Evolutionary conservation across 345 rosid genomes (phyloP).

Genomic region (Populus deltoides): DNA sequence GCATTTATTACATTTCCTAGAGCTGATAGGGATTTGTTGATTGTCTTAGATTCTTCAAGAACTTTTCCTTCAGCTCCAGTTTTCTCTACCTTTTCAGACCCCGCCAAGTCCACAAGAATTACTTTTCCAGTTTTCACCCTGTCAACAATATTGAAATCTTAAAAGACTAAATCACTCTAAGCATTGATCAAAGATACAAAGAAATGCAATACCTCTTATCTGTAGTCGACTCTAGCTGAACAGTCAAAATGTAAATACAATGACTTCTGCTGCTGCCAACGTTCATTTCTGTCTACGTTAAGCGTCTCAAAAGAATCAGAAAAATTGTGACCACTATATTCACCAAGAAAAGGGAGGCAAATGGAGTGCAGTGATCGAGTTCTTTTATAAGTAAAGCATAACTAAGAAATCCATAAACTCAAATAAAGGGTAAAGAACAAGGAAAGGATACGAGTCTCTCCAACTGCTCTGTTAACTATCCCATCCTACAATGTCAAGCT

Average conservation of each 20-base stretch:
- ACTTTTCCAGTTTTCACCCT: slow-evolving; percentile 67
- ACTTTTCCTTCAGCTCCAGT: slow-evolving; percentile 93
- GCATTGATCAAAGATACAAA: neutral
- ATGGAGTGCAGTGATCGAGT: neutral
- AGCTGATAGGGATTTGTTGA: slow-evolving; percentile 88
- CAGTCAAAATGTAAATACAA: slow-evolving; percentile 55
- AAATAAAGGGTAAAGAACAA: neutral
- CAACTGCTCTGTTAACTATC: slow-evolving; percentile 76
- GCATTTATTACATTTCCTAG: slow-evolving; percentile 86
- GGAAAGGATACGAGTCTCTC: slow-evolving; percentile 84
- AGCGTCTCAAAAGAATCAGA: slow-evolving; percentile 23
- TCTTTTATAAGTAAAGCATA: neutral
- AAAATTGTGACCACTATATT: neutral
- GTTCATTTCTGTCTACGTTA: slow-evolving; percentile 68
- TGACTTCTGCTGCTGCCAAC: slow-evolving; percentile 93
- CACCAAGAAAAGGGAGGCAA: neutral
- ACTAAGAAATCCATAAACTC: neutral
- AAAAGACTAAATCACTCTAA: neutral
- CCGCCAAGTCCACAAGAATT: slow-evolving; percentile 84
- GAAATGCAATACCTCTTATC: slow-evolving; percentile 50
- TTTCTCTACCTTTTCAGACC: slow-evolving; percentile 93
- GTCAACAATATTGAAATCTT: slow-evolving; percentile 16
- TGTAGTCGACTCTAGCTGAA: slow-evolving; percentile 50
- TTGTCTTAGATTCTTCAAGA: slow-evolving; percentile 92
- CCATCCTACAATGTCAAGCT: slow-evolving; percentile 58